Conservation (phyloP, 1,139 yeast genomes). For the Yamadazyma diddensiae region DNA sequence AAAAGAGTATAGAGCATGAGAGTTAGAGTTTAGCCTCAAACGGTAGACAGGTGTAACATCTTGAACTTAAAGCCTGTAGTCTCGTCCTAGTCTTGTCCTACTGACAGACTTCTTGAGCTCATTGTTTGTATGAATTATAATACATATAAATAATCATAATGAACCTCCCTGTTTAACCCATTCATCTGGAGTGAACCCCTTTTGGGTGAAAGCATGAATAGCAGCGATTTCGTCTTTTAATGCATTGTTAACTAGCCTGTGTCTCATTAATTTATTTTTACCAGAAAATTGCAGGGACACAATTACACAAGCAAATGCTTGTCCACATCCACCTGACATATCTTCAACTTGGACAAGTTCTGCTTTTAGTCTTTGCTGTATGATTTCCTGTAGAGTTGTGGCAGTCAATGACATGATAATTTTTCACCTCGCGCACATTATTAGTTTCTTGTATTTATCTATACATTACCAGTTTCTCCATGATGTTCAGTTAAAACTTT, state of each 20-base stretch:
- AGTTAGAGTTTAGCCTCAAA: no score
- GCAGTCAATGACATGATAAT: slow-evolving; percentile 40
- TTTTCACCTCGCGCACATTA: not conserved
- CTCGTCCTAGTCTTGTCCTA: no score
- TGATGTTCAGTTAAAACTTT: slow-evolving; percentile 18
- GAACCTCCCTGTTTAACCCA: slow-evolving; percentile 52
- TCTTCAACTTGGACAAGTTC: slow-evolving; percentile 61
- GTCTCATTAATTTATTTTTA: slow-evolving; percentile 82
- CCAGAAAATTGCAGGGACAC: slow-evolving; percentile 72
- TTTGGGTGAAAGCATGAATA: slow-evolving; percentile 95
- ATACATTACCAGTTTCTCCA: slow-evolving; percentile 9
- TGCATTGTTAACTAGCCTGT: slow-evolving; percentile 76
- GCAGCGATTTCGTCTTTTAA: slow-evolving; percentile 77
- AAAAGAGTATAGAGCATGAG: no score
- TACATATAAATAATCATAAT: slow-evolving; percentile 1
- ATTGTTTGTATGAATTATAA: no score
- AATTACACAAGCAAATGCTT: slow-evolving; percentile 81
- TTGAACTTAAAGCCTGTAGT: no score
- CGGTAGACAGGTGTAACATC: no score
- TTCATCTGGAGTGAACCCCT: slow-evolving; percentile 71
- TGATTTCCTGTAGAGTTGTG: slow-evolving; percentile 44
- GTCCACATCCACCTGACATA: slow-evolving; percentile 86
- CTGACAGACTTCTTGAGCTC: no score
- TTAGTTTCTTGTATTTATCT: not conserved
- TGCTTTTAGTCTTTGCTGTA: slow-evolving; percentile 51